Evolutionary conservation across 1,284 basidiomycete genomes (phyloP).

Genomic region (Meira miltonrushii): DNA sequence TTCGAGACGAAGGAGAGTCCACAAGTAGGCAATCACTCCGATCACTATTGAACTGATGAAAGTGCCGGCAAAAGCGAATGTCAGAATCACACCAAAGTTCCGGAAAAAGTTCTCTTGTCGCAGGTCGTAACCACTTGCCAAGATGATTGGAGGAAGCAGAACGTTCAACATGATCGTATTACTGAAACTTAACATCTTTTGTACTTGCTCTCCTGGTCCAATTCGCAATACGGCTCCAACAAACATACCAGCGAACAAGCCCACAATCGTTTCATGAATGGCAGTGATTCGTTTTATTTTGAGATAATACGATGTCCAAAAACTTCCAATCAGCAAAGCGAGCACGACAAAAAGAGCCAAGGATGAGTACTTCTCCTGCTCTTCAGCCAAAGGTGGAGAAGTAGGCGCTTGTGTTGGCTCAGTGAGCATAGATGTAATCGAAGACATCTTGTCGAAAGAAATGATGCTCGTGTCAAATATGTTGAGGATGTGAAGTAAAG

Average conservation of each 20-base stretch:
- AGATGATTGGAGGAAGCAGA: slow-evolving; percentile 91
- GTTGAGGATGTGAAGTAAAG: no score
- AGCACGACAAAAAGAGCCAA: slow-evolving; percentile 66
- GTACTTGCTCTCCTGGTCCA: slow-evolving; percentile 85
- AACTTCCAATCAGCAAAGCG: slow-evolving; percentile 82
- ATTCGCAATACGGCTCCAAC: slow-evolving; percentile 87
- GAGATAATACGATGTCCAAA: slow-evolving; percentile 95
- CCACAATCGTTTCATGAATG: slow-evolving; percentile 92
- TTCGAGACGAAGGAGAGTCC: slow-evolving; percentile 72
- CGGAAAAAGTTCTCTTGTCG: slow-evolving; percentile 99
- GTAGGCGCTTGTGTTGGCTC: no score
- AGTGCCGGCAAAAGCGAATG: slow-evolving; percentile 92
- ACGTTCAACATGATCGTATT: slow-evolving; percentile 98
- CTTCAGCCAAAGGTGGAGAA: slow-evolving; percentile 26
- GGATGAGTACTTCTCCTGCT: slow-evolving; percentile 47
- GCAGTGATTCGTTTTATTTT: slow-evolving; percentile 93
- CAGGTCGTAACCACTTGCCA: slow-evolving; percentile 95
- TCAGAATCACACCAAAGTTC: slow-evolving; percentile 64
- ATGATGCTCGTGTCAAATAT: no score
- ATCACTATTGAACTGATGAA: slow-evolving; percentile 95
- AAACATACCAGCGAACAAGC: slow-evolving; percentile 88
- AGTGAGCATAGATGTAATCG: no score
- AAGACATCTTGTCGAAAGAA: no score
- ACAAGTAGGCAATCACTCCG: slow-evolving; percentile 90
- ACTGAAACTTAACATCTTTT: slow-evolving; percentile 95